Evolutionary conservation across 257 asterid species (phyloP), one percentile per base, ranked within the genome.

Genomic region (Prunella vulgaris): DNA sequence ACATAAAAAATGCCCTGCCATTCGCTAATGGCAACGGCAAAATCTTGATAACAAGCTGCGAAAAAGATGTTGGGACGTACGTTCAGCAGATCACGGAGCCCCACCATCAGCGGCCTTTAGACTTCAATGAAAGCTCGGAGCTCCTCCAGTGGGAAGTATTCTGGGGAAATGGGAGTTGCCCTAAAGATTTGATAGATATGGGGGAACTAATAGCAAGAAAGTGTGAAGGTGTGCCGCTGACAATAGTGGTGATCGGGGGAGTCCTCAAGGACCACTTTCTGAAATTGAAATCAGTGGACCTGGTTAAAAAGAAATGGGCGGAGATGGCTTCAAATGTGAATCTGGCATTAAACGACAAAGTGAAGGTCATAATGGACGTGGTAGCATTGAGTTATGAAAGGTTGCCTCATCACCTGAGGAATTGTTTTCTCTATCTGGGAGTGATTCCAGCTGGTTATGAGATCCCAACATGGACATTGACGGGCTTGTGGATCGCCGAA

Each of bases 401-500:
- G 13, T 32, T 67, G 10, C 72, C 72, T 30, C 22, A 51, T 42
- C 35, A 67, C 37, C 12, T 67, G 51, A 25, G 72, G 2, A 51
- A 46, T 0, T 30, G 62, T 15, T 67, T 67, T 51, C 62, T 67
- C 4, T 66, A 48, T 12, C 4, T 66, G 12, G 71, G 71, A 1
- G 13, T 68, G 38, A 51, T 68, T 14, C 72, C 64, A 0, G 73
- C 56, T 8, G 73, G 54, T 1, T 22, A 68, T 7, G 73, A 35
- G 25, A 68, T 68, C 10, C 54, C 73, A 2, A 25, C 24, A 0
- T 54, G 64, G 17, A 53, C 20, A 10, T 15, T 68, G 56, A 68
- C 57, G 1, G 40, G 56, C 3, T 33, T 68, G 73, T 68, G 73
- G 73, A 68, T 68, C 4, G 54, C 54, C 0, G 73, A 68, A n/a